Evolutionary conservation across 2,329 filamentous ascomycete species (phyloP), one percentile per base, ranked within the genome.

Genomic region (Bipolaris gigantea): DNA sequence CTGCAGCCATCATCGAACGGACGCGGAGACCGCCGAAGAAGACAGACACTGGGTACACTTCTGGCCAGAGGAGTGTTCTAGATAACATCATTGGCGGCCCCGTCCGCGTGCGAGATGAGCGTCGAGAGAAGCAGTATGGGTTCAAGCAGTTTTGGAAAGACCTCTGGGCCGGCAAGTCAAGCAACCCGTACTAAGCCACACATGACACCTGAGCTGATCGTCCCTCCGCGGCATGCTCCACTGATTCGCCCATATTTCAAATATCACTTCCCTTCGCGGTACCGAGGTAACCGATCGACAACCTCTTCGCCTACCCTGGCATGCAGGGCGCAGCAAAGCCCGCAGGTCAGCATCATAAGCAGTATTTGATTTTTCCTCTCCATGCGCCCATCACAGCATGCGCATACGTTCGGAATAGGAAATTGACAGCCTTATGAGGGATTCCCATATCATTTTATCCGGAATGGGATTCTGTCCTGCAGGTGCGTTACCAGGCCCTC

Each of bases 91-190:
- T 43, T 76, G 75, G 57, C 34, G 78, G 13, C 42, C 80, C 80
- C 15, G 83, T 81, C 10, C 82, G 81, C 46, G 83, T 96, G 7
- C 84, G 90, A 65, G 92, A 97, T 66, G 89, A 89, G 54, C 83
- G 83, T 56, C 82, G 83, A 51, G 85, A 87, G 49, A 85, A 89
- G 63, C 73, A 75, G 50, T 97, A 97, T 76, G 93, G 94, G 6
- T 85, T 97, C 58, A 89, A 83, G 70, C 86, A 97, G 73, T 89
- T 96, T 76, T 97, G 91, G 92, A 84, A 84, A 65, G 93, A 97
- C 75, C 70, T 96, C 10, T 96, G 84, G 65, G 48, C 44, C 38
- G 48, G 52, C 33, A 55, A 55, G 43, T 52, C 53, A 10, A 56
- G 53, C 35, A 46, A 34, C 19, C 23, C 45, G 10, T 56, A 56